These are phyloP conservation scores for Kwoniella dejecticola DNA, from an alignment of 768 basidiomycete species.

Conservation along the genomic window DNA sequence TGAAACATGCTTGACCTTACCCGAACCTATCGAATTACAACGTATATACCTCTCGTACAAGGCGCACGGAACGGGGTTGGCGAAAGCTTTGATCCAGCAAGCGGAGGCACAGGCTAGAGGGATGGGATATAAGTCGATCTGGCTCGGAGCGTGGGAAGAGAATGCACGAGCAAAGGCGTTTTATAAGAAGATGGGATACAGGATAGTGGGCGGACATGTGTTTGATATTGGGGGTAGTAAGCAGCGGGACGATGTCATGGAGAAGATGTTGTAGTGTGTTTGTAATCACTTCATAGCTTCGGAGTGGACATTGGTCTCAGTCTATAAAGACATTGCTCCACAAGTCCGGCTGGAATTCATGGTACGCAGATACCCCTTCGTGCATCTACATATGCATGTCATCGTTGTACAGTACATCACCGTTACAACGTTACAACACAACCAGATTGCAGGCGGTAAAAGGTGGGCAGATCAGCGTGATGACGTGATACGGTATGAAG, in stretches of 20 bases:
- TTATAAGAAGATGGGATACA: slow-evolving; percentile 28
- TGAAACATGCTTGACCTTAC: slow-evolving; percentile 12
- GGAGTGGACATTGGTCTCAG: too few relatives aligned
- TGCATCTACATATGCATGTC: too few relatives aligned
- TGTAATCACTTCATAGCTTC: too few relatives aligned
- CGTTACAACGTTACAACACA: too few relatives aligned
- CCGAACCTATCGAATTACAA: slow-evolving; percentile 14
- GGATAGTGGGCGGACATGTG: slow-evolving; percentile 15
- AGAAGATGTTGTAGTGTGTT: slow-evolving; percentile 17
- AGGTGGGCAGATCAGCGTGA: too few relatives aligned
- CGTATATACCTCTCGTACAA: slow-evolving; percentile 16
- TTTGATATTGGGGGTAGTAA: slow-evolving; percentile 20
- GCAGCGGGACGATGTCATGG: slow-evolving; percentile 18
- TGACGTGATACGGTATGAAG: too few relatives aligned
- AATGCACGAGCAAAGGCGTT: slow-evolving; percentile 22
- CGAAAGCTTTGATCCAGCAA: neutral
- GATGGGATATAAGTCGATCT: slow-evolving; percentile 13
- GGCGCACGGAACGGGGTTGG: slow-evolving; percentile 18
- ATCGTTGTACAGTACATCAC: too few relatives aligned
- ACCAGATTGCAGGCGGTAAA: too few relatives aligned
- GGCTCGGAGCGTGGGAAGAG: slow-evolving; percentile 29
- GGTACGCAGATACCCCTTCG: too few relatives aligned
- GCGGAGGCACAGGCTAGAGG: slow-evolving; percentile 10
- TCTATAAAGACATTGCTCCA: too few relatives aligned
- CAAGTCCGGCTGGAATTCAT: too few relatives aligned